phyloP scores from a whole-genome alignment of 371 early-diverging fungal species.

The Mucor plumbeus region DNA sequence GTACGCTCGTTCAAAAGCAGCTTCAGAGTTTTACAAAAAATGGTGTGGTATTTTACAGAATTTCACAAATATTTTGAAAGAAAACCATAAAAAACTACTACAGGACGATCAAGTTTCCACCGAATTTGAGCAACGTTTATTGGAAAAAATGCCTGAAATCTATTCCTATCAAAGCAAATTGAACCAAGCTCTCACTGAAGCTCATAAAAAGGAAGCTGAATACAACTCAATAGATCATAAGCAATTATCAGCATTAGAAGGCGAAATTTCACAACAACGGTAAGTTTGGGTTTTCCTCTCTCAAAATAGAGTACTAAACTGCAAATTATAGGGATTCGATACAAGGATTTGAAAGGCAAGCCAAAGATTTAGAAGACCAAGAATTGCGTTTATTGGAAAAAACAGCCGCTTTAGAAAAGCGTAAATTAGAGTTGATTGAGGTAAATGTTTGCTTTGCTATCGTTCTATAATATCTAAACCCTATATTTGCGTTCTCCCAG shows the following conservation, averaged over 20 bases:
- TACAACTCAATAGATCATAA: neutral
- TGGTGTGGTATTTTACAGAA: neutral
- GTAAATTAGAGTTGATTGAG: neutral
- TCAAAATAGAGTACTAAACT: neutral
- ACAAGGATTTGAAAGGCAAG: neutral
- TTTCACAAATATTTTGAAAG: neutral
- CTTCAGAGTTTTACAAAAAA: neutral
- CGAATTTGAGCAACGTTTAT: neutral
- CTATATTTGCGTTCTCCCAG: no score
- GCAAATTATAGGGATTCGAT: neutral
- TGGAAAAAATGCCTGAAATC: neutral
- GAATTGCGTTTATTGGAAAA: neutral
- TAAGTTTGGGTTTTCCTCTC: neutral
- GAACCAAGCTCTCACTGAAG: neutral
- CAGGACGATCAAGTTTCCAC: neutral
- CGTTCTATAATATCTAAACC: no score
- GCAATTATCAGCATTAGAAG: neutral
- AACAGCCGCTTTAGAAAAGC: neutral
- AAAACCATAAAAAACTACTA: neutral
- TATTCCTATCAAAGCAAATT: neutral
- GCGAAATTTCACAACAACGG: conserved; percentile 9
- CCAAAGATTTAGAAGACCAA: neutral
- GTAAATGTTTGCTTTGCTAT: no score
- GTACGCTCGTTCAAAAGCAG: conserved; percentile 6
- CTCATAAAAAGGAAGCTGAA: neutral